Evolutionary conservation across 2,329 filamentous ascomycete species (phyloP), one percentile per base, ranked within the genome.

Genomic region (Neoascochyta sp.): DNA sequence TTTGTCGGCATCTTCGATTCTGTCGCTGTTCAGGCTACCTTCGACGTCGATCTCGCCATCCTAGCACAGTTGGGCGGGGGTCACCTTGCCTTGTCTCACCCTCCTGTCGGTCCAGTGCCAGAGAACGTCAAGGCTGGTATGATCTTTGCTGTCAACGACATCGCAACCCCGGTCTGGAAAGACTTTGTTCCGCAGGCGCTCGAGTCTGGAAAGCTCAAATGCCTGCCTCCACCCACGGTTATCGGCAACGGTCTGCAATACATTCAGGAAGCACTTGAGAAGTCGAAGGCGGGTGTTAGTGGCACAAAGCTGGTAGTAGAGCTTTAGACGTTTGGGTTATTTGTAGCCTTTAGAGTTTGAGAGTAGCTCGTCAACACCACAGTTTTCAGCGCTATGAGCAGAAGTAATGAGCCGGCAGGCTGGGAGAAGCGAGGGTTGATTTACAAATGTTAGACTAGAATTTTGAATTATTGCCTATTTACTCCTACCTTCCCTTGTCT

Each of bases 1-100:
- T 67, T 67, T 32, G 47, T 52, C 1, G 66, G 66, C n/a, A 47
- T 63, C 19, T 64, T 65, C 39, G 65, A 68, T 34, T 46, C 52
- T 12, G 57, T 62, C 26, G 39, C 48, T 9, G 41, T 50, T 1
- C 26, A 41, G 2, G 36, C 42, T 5, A 47, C 49, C 1, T 51
- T 45, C 12, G 20, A 34, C 4, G 23, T 42, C 22, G 46, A 52
- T 24, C 41, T 50, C 6, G 41, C 39, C n/a, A 47, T 59, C 14
- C 45, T 60, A 19, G 36, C 32, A n/a, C 32, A 44, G 11, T 35
- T 54, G 7, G 52, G 54, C 11, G 60, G 62, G 15, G 58, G 57
- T 7, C 58, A 64, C 27, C 49, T 65, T 14, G 60, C 52, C 8
- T 59, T 57, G 29, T 34, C 47, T n/a, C 60, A 64, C 40, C 62